Percentiles rank a stretch among this genome's conserved stretches.
Conservation (phyloP, 2,329 filamentous ascomycete species). For the Albifimbria verrucaria region DNA sequence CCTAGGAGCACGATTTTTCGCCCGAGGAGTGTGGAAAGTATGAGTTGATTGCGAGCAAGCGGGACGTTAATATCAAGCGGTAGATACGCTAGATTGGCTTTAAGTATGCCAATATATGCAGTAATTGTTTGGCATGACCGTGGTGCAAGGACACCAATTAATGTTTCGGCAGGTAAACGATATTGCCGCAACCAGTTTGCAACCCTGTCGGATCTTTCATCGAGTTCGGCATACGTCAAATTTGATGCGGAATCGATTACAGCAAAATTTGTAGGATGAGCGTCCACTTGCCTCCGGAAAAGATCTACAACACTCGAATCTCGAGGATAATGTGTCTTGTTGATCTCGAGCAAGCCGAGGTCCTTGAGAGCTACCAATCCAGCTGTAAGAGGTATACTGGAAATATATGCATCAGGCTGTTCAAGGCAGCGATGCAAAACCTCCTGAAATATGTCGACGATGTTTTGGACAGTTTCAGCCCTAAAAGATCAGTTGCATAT, state of each 20-base stretch:
- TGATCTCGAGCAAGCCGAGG: constrained; percentile 6
- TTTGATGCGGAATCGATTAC: constrained; percentile 5
- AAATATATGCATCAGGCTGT: background rate
- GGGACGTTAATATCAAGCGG: constrained; percentile 12
- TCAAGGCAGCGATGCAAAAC: constrained; percentile 6
- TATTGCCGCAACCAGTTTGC: constrained; percentile 1
- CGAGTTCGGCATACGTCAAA: constrained; percentile 7
- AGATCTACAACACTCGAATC: constrained; percentile 8
- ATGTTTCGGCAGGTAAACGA: constrained; percentile 3
- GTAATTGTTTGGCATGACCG: constrained; percentile 11
- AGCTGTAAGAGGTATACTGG: background rate
- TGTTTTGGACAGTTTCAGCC: constrained; percentile 7
- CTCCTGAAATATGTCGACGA: constrained; percentile 8
- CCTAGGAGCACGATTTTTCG: constrained; percentile 2
- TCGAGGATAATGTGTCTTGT: constrained; percentile 5
- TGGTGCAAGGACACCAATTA: constrained; percentile 8
- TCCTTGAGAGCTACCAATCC: background rate
- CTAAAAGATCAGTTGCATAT: constrained; percentile 10
- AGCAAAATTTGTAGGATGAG: constrained; percentile 1
- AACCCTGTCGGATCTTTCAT: constrained; percentile 3
- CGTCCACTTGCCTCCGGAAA: constrained; percentile 3
- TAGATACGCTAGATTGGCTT: constrained; percentile 11
- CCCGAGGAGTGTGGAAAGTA: constrained; percentile 6
- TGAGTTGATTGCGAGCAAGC: constrained; percentile 4
- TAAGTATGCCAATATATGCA: constrained; percentile 12